Base-by-base conservation (phyloP, 2,329 filamentous ascomycete genomes). In the Coniochaeta sp. region DNA sequence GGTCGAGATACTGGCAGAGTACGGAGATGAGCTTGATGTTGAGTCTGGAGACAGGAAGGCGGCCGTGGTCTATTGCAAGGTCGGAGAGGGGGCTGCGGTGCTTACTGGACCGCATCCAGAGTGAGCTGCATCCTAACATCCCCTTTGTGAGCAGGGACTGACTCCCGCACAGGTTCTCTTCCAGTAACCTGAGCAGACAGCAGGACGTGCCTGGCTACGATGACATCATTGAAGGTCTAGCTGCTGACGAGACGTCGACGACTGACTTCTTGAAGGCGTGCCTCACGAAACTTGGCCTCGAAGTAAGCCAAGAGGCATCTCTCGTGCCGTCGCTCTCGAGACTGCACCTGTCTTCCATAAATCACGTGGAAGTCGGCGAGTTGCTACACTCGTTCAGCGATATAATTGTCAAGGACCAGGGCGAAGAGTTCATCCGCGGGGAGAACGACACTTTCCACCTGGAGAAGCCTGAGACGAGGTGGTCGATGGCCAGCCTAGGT, bases 81-180 rank as follows among this genome's bases (percentile, higher is more conserved):
- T 96, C 52, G 93, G 92, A 0, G 84, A 91, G 52, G 95, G 95
- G 1, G 84, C 84, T 43, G 91, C 85, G 1, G 75, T 98, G 6
- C 74, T 99, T 19, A 96, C 90, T 0, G 92, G 93, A 0, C 90
- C 92, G 43, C 95, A 99, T 79, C 93, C 93, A 58, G 95, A 99
- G 90, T 96, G 62, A 58, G 74, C 66, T 9, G 12, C 16, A 26
- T 8, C 22, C 6, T 14, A 24, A 11, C 4, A 4, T 19, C 16
- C 7, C 3, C 43, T 4, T 22, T 22, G n/a, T 61, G 31, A 16
- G 9, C 61, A 24, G 7, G 40, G 22, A 40, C 55, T 34, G 33
- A 57, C 22, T 5, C 6, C 11, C 3, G 59, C 43, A 11, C 65
- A 96, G 92, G 71, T 98, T 98, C 70, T 88, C 92, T 3, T 84